phyloP scores from a whole-genome alignment of 495 filamentous ascomycete genomes.

The Sporormia fimetaria region DNA sequence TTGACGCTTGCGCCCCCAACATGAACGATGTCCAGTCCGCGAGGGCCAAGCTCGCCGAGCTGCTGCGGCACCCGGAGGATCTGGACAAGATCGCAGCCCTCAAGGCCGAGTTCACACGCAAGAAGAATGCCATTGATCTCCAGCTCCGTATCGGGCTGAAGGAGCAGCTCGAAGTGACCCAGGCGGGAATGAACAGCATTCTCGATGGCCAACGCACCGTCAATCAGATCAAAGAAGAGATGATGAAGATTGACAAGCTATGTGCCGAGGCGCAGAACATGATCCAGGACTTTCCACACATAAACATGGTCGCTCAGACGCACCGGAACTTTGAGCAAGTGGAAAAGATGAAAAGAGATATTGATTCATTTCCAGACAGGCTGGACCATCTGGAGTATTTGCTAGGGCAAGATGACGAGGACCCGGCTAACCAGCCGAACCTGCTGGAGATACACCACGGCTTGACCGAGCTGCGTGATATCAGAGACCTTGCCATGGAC shows the following conservation, averaged over 20 bases:
- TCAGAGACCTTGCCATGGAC: conserved; percentile 90
- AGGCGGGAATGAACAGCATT: conserved; percentile 77
- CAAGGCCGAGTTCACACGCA: conserved; percentile 86
- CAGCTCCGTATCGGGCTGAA: conserved; percentile 77
- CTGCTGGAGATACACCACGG: conserved; percentile 79
- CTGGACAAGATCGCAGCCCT: conserved; percentile 87
- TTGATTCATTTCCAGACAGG: conserved; percentile 73
- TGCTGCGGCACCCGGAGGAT: conserved; percentile 65
- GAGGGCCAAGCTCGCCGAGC: conserved; percentile 59
- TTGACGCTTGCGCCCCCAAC: no score
- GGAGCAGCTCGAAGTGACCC: conserved; percentile 85
- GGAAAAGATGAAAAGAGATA: conserved; percentile 77
- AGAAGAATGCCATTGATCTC: conserved; percentile 81
- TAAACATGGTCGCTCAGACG: conserved; percentile 84
- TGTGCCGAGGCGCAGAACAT: conserved; percentile 93
- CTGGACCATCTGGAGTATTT: conserved; percentile 62
- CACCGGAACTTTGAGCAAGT: conserved; percentile 90
- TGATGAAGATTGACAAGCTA: conserved; percentile 95
- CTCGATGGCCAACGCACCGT: conserved; percentile 80
- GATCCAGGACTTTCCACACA: conserved; percentile 92
- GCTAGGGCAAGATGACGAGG: conserved; percentile 68
- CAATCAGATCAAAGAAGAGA: conserved; percentile 85
- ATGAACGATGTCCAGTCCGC: conserved; percentile 41
- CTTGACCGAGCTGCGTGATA: conserved; percentile 81
- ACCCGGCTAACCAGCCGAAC: conserved; percentile 85